Conservation (phyloP, 2,329 filamentous ascomycete genomes). For the Trichoderma harzianum region DNA sequence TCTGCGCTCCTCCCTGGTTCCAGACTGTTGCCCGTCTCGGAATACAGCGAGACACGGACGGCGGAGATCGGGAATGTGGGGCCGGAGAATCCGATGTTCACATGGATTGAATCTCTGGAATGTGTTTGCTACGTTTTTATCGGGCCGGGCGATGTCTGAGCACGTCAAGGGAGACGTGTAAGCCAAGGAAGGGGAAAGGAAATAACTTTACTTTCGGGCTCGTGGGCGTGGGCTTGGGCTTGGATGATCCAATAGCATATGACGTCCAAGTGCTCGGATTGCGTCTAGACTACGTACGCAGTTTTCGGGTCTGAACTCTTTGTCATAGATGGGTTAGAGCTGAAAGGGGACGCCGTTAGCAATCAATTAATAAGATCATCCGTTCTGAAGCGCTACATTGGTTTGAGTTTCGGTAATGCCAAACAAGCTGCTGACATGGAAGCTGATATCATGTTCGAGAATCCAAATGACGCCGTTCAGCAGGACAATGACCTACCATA, state of each 20-base stretch:
- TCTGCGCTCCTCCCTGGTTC: slow-evolving; percentile 7
- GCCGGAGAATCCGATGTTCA: slow-evolving; percentile 16
- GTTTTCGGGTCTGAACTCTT: not conserved
- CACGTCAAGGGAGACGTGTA: not conserved
- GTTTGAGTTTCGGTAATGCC: not conserved
- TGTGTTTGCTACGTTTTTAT: not conserved
- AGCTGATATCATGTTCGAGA: not conserved
- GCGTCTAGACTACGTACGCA: not conserved
- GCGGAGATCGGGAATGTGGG: slow-evolving; percentile 15
- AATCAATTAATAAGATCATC: not conserved
- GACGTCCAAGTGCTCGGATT: not conserved
- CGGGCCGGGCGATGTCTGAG: not conserved
- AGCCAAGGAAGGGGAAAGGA: not conserved
- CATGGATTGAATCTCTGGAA: not conserved
- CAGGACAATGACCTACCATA: not conserved
- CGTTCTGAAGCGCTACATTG: not conserved
- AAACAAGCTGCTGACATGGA: not conserved
- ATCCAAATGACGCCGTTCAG: not conserved
- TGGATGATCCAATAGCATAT: not conserved
- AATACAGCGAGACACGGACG: slow-evolving; percentile 5
- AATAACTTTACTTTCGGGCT: not conserved
- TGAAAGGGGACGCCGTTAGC: not conserved
- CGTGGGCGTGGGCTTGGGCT: not conserved
- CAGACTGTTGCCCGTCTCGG: not conserved
- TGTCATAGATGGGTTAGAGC: not conserved